A percentile compares a stretch with the other conserved stretches of the same genome.
These are phyloP conservation scores for Cladorrhinum samala DNA, from an alignment of 495 filamentous ascomycete species.

Conservation along the genomic window DNA sequence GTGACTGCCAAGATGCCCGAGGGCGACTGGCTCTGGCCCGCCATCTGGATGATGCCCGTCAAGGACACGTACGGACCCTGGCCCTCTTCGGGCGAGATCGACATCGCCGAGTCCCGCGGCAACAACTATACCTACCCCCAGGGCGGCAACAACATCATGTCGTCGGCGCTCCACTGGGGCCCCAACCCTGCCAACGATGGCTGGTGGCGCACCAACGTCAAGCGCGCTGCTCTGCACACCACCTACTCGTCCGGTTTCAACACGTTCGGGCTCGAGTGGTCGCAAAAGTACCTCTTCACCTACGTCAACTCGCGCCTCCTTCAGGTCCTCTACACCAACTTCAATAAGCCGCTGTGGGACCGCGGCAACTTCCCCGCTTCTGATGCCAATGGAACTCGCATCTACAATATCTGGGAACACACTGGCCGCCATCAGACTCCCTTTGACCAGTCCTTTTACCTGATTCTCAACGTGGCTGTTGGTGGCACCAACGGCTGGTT, in stretches of 20 bases:
- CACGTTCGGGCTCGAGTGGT: constrained; percentile 79
- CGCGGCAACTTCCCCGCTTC: constrained; percentile 67
- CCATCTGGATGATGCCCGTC: constrained; percentile 86
- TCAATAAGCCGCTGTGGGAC: constrained; percentile 63
- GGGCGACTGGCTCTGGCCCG: constrained; percentile 87
- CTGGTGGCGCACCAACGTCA: constrained; percentile 73
- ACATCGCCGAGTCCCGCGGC: constrained; percentile 71
- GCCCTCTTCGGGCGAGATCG: constrained; percentile 82
- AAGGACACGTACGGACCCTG: constrained; percentile 66
- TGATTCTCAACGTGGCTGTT: constrained; percentile 77
- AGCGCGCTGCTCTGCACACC: constrained; percentile 68
- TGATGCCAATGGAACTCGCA: constrained; percentile 61
- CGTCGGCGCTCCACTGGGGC: constrained; percentile 79
- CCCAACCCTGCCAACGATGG: constrained; percentile 55
- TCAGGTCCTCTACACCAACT: constrained; percentile 74
- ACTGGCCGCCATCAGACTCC: constrained; percentile 60
- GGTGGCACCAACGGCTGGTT: constrained; percentile 85
- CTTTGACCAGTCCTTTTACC: constrained; percentile 76
- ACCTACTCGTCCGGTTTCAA: constrained; percentile 63
- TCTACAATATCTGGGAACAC: constrained; percentile 61
- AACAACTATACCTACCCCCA: constrained; percentile 69
- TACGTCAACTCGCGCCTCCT: constrained; percentile 75
- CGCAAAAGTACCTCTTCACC: constrained; percentile 80
- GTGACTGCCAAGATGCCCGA: constrained; percentile 66
- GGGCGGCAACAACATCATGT: constrained; percentile 76